A percentile compares a stretch with the other conserved stretches of the same genome.
Conservation (phyloP, 805 yeast genomes). For the Yarrowia phangngaensis region DNA sequence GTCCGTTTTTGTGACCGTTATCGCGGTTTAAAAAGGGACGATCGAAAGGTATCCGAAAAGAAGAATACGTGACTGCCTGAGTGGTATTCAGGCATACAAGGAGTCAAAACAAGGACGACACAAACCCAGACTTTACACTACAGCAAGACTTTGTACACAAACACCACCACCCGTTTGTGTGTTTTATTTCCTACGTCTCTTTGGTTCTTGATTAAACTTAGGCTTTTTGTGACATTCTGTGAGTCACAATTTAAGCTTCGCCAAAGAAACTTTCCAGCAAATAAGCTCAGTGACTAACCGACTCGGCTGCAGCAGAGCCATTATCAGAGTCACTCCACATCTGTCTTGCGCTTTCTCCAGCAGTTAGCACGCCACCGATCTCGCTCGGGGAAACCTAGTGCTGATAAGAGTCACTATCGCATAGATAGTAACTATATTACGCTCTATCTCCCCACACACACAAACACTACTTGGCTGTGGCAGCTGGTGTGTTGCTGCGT, state of each 20-base stretch:
- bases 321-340: conserved; percentile 20
- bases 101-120: no score
- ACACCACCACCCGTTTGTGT: no score
- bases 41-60: conserved; percentile 21
- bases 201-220: no score
- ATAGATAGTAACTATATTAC: conserved; percentile 24
- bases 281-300: conserved; percentile 26
- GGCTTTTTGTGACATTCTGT: no score
- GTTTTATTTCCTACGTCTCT: no score
- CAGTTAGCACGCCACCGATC: conserved; percentile 26
- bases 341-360: conserved; percentile 1
- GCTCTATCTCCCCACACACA: conserved; percentile 7
- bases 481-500: conserved; percentile 18
- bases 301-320: conserved; percentile 22
- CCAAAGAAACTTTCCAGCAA: no score
- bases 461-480: conserved; percentile 8
- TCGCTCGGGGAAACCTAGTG: conserved; percentile 27
- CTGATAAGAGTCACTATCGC: conserved; percentile 27
- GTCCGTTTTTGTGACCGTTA: conserved; percentile 25
- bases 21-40: conserved; percentile 24
- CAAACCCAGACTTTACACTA: no score
- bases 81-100: no score
- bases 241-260: no score
- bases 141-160: no score
- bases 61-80: conserved; percentile 23